Base-by-base conservation (phyloP, 2,329 filamentous ascomycete species). In the Fusarium heterosporum region DNA sequence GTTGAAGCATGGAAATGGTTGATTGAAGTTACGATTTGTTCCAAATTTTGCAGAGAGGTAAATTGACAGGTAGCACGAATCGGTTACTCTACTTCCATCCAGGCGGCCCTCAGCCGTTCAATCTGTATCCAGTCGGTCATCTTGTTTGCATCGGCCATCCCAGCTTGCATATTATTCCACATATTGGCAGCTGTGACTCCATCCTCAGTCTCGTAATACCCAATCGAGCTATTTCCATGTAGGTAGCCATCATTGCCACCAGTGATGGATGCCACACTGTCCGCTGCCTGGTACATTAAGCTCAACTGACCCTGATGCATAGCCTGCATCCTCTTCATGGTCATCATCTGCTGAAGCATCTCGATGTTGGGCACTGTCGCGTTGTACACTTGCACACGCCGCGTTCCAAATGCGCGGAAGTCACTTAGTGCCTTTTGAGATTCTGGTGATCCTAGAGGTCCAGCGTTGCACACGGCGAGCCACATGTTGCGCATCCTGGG, bases 401-500 rank as follows among this genome's bases (percentile, higher is more conserved):
- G 68, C 6, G 56, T 43, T 1, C 68, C 72, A 32, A 78, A 77
- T 0, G 64, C 72, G 2, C 64, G 65, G 30, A 77, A 77, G n/a
- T 72, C 63, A 0, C 63, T 62, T 2, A 77, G n/a, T 0, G 68
- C 72, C 1, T 54, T 63, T 9, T 74, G 49, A 1, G 72, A 75
- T 34, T 73, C 74, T 1, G 59, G 36, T 0, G 74, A 73, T 6
- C 68, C 75, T 0, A 72, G 68, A 1, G 53, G 46, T 2, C 76
- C 75, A 1, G 72, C 73, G 1, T 57, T 64, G 49, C 76, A 79
- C 1, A 52, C 71, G 11, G 69, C 63, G 3, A 70, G 63, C 72
- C 75, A 80, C 65, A 77, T 72, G 1, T 47, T 66, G n/a, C 79
- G 78, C 77, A 80, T 80, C 7, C 78, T 75, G 1, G 75, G 74